A percentile compares a stretch with the other conserved stretches of the same genome.
These are phyloP conservation scores for Paecilomyces sp. DNA, from an alignment of 2,329 filamentous ascomycete genomes.

Conservation along the genomic window DNA sequence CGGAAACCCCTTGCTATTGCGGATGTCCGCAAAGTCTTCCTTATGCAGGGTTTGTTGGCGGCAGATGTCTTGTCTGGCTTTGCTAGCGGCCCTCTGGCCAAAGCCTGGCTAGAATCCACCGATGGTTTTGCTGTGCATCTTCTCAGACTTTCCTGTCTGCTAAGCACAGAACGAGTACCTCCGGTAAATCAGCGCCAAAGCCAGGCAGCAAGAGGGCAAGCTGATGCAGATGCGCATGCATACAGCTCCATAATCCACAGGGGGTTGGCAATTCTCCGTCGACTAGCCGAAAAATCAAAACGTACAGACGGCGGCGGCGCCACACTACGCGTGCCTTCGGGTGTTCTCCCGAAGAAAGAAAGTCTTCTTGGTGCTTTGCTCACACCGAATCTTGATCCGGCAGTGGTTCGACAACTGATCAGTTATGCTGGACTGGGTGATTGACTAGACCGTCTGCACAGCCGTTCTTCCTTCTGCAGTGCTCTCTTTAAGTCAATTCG, in stretches of 20 bases:
- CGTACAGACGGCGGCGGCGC: conserved; percentile 49
- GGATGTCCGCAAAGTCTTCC: conserved; percentile 75
- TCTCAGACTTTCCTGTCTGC: conserved; percentile 64
- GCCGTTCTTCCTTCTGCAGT: background rate
- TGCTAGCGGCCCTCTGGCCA: conserved; percentile 65
- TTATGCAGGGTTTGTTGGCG: conserved; percentile 87
- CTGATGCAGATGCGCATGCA: conserved; percentile 35
- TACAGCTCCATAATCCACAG: conserved; percentile 56
- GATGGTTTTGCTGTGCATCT: conserved; percentile 80
- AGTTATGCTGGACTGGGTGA: conserved; percentile 53
- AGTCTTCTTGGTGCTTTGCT: conserved; percentile 60
- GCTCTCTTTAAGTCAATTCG: background rate
- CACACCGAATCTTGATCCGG: conserved; percentile 57
- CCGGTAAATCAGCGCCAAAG: conserved; percentile 26
- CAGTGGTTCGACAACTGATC: conserved; percentile 61
- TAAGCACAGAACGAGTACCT: conserved; percentile 57
- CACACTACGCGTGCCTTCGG: conserved; percentile 47
- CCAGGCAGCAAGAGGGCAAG: conserved; percentile 23
- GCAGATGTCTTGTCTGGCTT: conserved; percentile 81
- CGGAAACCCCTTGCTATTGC: conserved; percentile 59
- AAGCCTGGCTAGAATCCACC: conserved; percentile 72
- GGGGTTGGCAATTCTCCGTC: conserved; percentile 60
- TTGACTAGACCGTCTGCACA: conserved; percentile 16
- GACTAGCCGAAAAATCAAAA: conserved; percentile 58
- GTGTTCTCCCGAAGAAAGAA: conserved; percentile 60